Base-by-base conservation (phyloP, 2,329 filamentous ascomycete species). In the Alternaria arbusti region DNA sequence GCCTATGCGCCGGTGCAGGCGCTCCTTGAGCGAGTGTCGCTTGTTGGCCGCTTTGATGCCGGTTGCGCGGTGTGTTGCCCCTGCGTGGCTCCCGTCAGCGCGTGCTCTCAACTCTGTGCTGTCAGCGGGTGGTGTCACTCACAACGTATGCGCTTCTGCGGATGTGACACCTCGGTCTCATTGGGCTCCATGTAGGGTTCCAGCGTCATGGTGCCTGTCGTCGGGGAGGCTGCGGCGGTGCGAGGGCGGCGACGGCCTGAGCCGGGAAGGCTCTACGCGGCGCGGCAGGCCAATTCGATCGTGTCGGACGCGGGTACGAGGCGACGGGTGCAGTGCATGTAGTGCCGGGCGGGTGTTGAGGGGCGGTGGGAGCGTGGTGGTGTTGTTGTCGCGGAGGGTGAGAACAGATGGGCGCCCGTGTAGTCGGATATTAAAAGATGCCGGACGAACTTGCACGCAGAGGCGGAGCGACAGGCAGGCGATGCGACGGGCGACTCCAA, bases 21-120 rank as follows among this genome's bases (percentile, higher is more conserved):
- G 90, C 74, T 91, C 90, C 74, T 96, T 88, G 67, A 98, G 90
- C 49, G 92, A 96, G 61, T 90, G 84, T 67, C 96, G 90, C 85
- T 97, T 98, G 78, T 88, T 86, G 71, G 86, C 85, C 68, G 91
- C 93, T 78, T 90, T 92, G 76, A 89, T 87, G 73, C 92, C 89
- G 13, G 90, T 89, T 80, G 92, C 88, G 79, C 93, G 92, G 75
- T 94, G 92, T n/a, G 96, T 98, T 17, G 96, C 95, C 96, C 96
- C 63, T 65, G 51, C 59, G n/a, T 22, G 51, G 36, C 36, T 32
- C 32, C 23, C 40, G 60, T 63, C 63, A 65, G 63, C 51, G 26
- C 59, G 43, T 44, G 51, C 45, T 30, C 40, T 23, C 28, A 11
- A 36, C 55, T 17, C 43, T 26, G 15, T n/a, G 17, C 47, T 3